Evolutionary conservation across 371 early-diverging fungal species (phyloP), one percentile per base, ranked within the genome.

Genomic region (Mortierella sp.): DNA sequence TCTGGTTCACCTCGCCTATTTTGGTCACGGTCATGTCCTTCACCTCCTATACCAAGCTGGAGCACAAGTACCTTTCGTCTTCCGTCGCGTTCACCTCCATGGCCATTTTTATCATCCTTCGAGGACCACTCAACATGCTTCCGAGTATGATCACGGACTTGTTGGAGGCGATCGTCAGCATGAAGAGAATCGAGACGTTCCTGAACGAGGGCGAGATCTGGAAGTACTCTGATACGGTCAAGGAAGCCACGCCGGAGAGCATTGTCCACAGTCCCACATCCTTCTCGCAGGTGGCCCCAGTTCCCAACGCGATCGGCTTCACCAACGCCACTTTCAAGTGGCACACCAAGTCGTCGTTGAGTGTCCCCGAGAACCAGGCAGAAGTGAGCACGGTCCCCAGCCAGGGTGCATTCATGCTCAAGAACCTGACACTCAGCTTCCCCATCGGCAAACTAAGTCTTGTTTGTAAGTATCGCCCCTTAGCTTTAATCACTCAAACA

Each of bases 1-100:
- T 88, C 2, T 90, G 85, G 70, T 75, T 86, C 34, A 73, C 89
- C 43, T 87, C 89, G 5, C 92, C 93, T 9, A 74, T 91, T 13
- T 31, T 91, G 41, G 88, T 91, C 14, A 92, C 89, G 3, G 77
- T 88, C 26, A 79, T 89, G 39, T 85, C 90, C 3, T 91, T 93
- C 71, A 86, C 80, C 50, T 86, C 89, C 5, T 92, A 86, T 61
- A 91, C 92, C 9, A 90, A 88, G 61, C 68, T 92, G 1, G 79
- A 90, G 66, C 88, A 90, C 14, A 77, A 89, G 52, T 82, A 86
- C 39, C 79, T 92, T 24, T 89, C 92, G 5, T 86, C 92, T 1
- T 65, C 90, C 1, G 82, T 90, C 26, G 92, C 92, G 1, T 92
- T 92, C 48, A 90, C 92, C 10, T 86, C 91, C 13, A 86, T 92